Percentiles rank a stretch among this genome's conserved stretches.
These are phyloP conservation scores for Suillus alpinus DNA, from an alignment of 768 basidiomycete species.

Conservation along the genomic window DNA sequence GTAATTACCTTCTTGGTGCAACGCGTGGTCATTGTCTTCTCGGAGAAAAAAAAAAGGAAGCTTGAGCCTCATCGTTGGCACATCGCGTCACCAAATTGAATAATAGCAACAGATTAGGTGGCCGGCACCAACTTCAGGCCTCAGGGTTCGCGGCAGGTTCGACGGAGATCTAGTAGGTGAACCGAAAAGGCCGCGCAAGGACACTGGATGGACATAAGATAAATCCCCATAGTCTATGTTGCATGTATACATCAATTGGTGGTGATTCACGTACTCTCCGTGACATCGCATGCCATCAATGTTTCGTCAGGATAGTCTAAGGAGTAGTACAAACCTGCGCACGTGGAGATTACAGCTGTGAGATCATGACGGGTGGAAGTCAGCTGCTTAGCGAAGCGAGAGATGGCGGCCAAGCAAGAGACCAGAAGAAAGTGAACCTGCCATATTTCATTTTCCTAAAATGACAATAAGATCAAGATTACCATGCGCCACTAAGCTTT, in stretches of 20 bases:
- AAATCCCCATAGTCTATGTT: too few species aligned
- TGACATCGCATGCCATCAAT: neutral
- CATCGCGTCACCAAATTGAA: slow-evolving; percentile 22
- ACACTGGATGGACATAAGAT: neutral
- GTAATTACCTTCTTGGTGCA: slow-evolving; percentile 9
- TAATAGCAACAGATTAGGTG: slow-evolving; percentile 18
- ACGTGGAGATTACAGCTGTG: slow-evolving; percentile 1
- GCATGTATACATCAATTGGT: too few species aligned
- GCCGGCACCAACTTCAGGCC: slow-evolving; percentile 7
- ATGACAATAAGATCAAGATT: slow-evolving; percentile 1
- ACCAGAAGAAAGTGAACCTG: neutral
- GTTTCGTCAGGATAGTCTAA: neutral
- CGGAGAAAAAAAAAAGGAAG: slow-evolving; percentile 29
- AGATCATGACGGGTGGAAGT: slow-evolving; percentile 1
- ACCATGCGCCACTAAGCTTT: neutral
- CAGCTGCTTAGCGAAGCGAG: neutral
- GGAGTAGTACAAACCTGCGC: neutral
- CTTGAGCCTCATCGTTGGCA: slow-evolving; percentile 5
- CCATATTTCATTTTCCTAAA: slow-evolving; percentile 2
- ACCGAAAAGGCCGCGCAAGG: slow-evolving; percentile 2
- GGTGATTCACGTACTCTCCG: too few species aligned
- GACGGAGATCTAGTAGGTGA: slow-evolving; percentile 11
- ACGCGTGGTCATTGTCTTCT: slow-evolving; percentile 16
- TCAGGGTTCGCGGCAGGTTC: slow-evolving; percentile 12
- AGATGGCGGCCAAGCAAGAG: slow-evolving; percentile 1